Evolutionary conservation across 106 monocot genomes (phyloP).

Genomic region (Dendrobium nobile): DNA sequence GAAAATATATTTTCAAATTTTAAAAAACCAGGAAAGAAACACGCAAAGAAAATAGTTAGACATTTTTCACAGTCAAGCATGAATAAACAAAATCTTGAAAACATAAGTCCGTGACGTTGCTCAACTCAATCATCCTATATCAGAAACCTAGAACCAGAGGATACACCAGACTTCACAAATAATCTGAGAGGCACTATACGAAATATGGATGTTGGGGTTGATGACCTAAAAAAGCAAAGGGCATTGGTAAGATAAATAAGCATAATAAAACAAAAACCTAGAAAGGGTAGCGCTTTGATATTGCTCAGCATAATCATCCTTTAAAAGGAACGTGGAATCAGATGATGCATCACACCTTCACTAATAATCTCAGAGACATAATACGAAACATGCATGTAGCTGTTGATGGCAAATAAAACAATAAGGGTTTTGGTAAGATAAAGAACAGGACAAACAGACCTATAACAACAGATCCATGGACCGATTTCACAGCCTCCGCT

Average conservation of each 20-base stretch:
- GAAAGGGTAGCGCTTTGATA: not conserved
- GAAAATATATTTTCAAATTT: not conserved
- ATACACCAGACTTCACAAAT: not conserved
- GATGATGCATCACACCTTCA: not conserved
- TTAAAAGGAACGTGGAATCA: not conserved
- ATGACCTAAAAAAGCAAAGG: not conserved
- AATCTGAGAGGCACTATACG: not conserved
- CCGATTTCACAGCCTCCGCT: not conserved
- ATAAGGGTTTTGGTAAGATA: not conserved
- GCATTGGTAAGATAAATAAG: not conserved
- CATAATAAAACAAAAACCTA: not conserved
- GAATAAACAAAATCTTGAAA: not conserved
- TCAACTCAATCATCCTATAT: not conserved
- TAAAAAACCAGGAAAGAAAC: not conserved
- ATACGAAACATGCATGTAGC: not conserved
- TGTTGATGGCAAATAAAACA: not conserved
- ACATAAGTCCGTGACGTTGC: not conserved
- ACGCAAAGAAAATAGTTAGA: not conserved
- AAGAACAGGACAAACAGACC: not conserved
- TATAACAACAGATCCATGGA: constrained; percentile 1
- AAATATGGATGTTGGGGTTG: not conserved
- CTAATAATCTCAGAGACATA: not conserved
- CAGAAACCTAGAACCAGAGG: not conserved
- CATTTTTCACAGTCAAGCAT: not conserved
- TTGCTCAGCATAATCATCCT: not conserved